Evolutionary conservation across 2,329 filamentous ascomycete genomes (phyloP).

Genomic region (Aspergillus sp.): DNA sequence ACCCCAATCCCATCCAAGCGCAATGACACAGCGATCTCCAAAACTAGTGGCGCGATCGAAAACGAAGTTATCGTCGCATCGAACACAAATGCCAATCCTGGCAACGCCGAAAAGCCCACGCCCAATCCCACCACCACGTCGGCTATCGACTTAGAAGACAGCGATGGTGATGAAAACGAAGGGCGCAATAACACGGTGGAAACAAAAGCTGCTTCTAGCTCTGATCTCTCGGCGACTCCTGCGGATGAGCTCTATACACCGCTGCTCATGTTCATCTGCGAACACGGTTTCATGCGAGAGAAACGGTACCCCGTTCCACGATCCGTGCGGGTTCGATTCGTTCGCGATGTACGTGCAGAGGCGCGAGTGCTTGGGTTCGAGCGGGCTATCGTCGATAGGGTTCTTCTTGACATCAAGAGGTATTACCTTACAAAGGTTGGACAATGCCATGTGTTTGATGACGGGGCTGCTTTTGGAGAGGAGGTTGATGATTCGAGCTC

Average conservation of each 20-base stretch:
- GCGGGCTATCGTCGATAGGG: constrained; percentile 3
- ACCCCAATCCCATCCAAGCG: not conserved
- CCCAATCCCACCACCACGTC: not conserved
- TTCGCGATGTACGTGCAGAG: constrained; percentile 16
- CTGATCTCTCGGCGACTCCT: not conserved
- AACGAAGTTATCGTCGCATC: not conserved
- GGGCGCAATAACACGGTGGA: not conserved
- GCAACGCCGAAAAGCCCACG: not conserved
- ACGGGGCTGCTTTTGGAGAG: constrained; percentile 20
- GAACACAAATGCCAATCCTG: not conserved
- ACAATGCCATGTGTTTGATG: not conserved
- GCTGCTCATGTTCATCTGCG: constrained; percentile 13
- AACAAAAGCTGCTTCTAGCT: no score
- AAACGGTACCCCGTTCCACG: constrained; percentile 16
- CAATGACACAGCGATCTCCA: not conserved
- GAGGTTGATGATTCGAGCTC: constrained; percentile 19
- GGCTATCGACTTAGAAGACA: not conserved
- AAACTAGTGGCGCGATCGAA: not conserved
- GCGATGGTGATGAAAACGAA: not conserved
- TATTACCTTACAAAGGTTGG: constrained; percentile 21
- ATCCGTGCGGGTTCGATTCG: constrained; percentile 21
- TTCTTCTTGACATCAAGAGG: constrained; percentile 24
- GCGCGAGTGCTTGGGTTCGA: constrained; percentile 19
- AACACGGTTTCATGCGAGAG: constrained; percentile 20
- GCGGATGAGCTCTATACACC: constrained; percentile 21